These are phyloP conservation scores for Vigna reflexopilosa DNA, from an alignment of 306 rosid genomes.

Conservation along the genomic window DNA sequence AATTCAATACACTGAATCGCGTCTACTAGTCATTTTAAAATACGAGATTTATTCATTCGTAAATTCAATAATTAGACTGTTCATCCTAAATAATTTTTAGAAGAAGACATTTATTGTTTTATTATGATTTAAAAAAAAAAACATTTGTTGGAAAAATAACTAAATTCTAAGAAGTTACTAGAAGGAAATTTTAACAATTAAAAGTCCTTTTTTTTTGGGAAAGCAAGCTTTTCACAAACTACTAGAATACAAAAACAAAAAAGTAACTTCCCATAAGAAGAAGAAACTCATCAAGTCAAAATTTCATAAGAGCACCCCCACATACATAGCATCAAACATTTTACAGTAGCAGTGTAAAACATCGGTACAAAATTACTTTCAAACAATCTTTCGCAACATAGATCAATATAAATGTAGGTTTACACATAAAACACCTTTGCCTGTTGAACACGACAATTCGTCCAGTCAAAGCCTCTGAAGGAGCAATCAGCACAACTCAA, in stretches of 20 bases:
- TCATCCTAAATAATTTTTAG: no score
- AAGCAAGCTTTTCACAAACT: no score
- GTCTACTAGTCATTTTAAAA: not conserved
- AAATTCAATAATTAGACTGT: no score
- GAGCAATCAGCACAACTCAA: conserved; percentile 55
- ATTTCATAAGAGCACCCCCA: not conserved
- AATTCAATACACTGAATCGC: not conserved
- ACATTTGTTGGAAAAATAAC: no score
- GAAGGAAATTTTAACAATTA: no score
- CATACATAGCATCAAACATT: not conserved
- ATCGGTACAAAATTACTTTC: conserved; percentile 34
- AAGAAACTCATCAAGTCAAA: not conserved
- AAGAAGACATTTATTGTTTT: no score
- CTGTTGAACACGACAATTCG: conserved; percentile 52
- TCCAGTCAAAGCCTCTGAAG: conserved; percentile 90
- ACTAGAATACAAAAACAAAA: no score
- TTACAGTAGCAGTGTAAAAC: conserved; percentile 34
- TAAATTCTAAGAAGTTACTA: no score
- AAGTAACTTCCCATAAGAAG: not conserved
- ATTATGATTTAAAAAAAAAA: no score
- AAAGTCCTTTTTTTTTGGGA: no score
- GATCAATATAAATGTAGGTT: conserved; percentile 32
- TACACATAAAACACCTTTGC: conserved; percentile 49
- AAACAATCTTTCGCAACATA: conserved; percentile 37
- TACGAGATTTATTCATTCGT: no score